A percentile compares a stretch with the other conserved stretches of the same genome.
phyloP scores from a whole-genome alignment of 2,329 filamentous ascomycete species.

The Chlorencoelia australis region DNA sequence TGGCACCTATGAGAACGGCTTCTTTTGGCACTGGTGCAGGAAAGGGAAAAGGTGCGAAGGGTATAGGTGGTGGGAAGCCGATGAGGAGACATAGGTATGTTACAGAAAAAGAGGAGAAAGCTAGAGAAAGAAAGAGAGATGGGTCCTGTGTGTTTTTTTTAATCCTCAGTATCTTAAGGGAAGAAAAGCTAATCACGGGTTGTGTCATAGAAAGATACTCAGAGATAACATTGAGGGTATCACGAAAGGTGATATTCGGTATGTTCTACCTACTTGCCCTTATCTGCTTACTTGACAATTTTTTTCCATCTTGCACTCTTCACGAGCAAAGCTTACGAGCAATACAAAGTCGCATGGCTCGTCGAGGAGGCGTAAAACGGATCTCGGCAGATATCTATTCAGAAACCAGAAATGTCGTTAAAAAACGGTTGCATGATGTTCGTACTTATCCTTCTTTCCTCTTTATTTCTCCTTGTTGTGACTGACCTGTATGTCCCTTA shows the following conservation, averaged over 20 bases:
- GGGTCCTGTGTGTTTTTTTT: too few species aligned
- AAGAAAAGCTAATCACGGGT: constrained; percentile 1
- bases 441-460: background rate
- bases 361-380: constrained; percentile 67
- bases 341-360: constrained; percentile 48
- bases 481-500: too few species aligned
- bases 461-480: too few species aligned
- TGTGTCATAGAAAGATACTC: constrained; percentile 34
- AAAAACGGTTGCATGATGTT: constrained; percentile 38
- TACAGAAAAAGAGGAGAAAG: too few species aligned
- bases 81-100: constrained; percentile 8
- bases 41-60: constrained; percentile 10
- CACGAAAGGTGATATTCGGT: constrained; percentile 47
- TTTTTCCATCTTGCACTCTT: background rate
- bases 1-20: too few species aligned
- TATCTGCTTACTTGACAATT: background rate
- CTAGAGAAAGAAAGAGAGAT: too few species aligned
- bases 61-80: constrained; percentile 4
- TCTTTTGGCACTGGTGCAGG: too few species aligned
- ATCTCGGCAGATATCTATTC: constrained; percentile 58
- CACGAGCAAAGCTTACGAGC: background rate
- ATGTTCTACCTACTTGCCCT: constrained; percentile 11
- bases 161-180: too few species aligned
- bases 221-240: constrained; percentile 40
- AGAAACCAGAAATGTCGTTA: constrained; percentile 44